Evolutionary conservation across 352 stramenopile species (phyloP).

Genomic region (Plasmopara viticola): DNA sequence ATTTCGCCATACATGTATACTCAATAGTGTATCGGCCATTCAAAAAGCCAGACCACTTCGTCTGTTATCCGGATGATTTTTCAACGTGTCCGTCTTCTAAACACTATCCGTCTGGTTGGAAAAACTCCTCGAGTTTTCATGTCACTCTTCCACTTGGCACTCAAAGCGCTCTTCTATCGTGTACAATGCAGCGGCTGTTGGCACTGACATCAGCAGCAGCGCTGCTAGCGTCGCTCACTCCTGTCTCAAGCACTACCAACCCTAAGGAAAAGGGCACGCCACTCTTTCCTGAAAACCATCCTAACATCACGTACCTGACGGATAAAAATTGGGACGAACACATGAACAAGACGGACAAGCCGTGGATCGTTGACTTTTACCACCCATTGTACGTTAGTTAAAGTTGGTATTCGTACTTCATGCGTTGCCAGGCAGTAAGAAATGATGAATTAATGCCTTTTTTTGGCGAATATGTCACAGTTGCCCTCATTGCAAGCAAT

Average conservation of each 20-base stretch:
- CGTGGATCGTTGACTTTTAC: conserved; percentile 84
- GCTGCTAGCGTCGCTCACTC: conserved; percentile 10
- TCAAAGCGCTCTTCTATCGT: conserved; percentile 6
- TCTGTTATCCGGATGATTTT: neutral
- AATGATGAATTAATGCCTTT: conserved; percentile 16
- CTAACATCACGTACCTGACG: conserved; percentile 83
- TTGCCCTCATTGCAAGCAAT: conserved; percentile 78
- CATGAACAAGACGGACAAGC: conserved; percentile 66
- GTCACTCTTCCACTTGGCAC: conserved; percentile 20
- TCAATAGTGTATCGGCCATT: neutral
- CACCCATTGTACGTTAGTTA: conserved; percentile 67
- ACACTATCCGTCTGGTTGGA: conserved; percentile 11
- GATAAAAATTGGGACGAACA: conserved; percentile 77
- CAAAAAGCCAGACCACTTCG: neutral
- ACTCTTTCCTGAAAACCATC: conserved; percentile 72
- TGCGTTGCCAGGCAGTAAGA: neutral
- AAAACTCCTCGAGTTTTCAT: conserved; percentile 5
- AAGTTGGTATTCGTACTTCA: neutral
- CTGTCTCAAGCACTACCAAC: conserved; percentile 28
- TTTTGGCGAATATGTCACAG: conserved; percentile 25
- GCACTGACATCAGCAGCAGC: conserved; percentile 11
- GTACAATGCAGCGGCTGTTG: conserved; percentile 19
- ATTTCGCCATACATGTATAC: too few relatives aligned
- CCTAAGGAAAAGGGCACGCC: conserved; percentile 71
- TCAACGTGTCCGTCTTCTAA: neutral